Base-by-base conservation (phyloP, 2,329 filamentous ascomycete genomes). In the Alternaria sp. region DNA sequence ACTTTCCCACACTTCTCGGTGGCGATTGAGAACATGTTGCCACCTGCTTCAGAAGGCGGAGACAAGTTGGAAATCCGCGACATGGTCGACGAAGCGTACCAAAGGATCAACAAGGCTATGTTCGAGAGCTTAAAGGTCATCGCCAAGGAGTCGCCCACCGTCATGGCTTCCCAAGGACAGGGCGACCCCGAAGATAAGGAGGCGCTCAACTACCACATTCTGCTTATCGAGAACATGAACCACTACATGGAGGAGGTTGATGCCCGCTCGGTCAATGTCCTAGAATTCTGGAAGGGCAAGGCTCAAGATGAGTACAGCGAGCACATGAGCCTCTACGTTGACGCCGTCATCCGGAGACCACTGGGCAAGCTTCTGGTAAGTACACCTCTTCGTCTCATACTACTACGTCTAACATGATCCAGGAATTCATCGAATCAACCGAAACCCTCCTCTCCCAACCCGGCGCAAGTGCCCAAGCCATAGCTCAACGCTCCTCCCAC, bases 141-240 rank as follows among this genome's bases (percentile, higher is more conserved):
- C 79, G 95, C 96, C 41, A 91, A 90, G 77, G 88, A 90, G 71
- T 86, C 84, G 30, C 88, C 88, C 0, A 78, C 80, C 2, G 82
- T 82, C 18, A 80, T 80, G 78, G 84, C 92, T 86, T 78, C 83
- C 65, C 78, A 84, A 69, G 78, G 82, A 47, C 79, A 83, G 69
- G 82, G 81, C 54, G 90, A 92, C 71, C 87, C 88, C 1, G 96
- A 98, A 79, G 96, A 98, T 77, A 98, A 99, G 82, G 94, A 97
- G 79, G 93, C 94, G 6, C 87, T 99, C 64, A 98, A 98, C 82
- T 97, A 97, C 82, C 94, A 98, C 80, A 97, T 99, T 73, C 86
- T 98, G 33, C 86, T 98, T 58, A 98, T 99, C 71, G 95, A 99
- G 80, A 99, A 99, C 80, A 97, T 97, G 94, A 96, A 97, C 76